Evolutionary conservation across 1,284 basidiomycete genomes (phyloP).

Genomic region (Gastroboletus turbinatus): DNA sequence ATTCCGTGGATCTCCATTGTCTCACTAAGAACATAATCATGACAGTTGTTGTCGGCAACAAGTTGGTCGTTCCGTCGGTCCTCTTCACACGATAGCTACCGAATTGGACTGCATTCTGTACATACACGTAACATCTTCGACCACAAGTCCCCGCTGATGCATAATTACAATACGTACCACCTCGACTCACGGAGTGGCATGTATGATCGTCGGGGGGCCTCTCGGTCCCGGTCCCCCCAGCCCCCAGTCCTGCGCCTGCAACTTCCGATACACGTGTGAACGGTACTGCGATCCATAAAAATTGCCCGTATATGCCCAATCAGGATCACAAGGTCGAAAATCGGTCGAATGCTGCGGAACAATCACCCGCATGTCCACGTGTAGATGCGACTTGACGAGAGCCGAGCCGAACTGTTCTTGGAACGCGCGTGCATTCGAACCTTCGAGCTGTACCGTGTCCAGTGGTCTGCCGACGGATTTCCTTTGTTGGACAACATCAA

Average conservation of each 20-base stretch:
- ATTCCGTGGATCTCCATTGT: constrained; percentile 13
- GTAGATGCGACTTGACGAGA: constrained; percentile 29
- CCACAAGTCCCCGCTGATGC: constrained; percentile 1
- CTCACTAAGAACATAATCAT: not conserved
- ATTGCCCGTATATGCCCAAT: constrained; percentile 28
- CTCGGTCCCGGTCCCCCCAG: constrained; percentile 25
- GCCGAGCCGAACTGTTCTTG: constrained; percentile 29
- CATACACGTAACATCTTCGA: constrained; percentile 9
- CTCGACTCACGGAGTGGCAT: constrained; percentile 23
- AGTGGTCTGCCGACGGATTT: constrained; percentile 32
- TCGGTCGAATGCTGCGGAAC: constrained; percentile 20
- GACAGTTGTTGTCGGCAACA: not conserved
- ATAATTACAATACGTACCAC: constrained; percentile 2
- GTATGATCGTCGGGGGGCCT: constrained; percentile 28
- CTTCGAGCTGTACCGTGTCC: constrained; percentile 27
- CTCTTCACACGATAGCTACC: not conserved
- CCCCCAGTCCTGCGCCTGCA: constrained; percentile 31
- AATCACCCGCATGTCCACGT: constrained; percentile 28
- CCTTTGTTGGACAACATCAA: constrained; percentile 34
- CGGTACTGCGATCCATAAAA: constrained; percentile 35
- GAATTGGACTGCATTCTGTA: constrained; percentile 3
- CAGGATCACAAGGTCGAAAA: constrained; percentile 21
- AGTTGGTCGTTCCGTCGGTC: not conserved
- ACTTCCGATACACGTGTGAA: constrained; percentile 32
- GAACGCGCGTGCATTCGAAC: constrained; percentile 22